Conservation (phyloP, 1,284 basidiomycete species). For the Puccinia coronata region DNA sequence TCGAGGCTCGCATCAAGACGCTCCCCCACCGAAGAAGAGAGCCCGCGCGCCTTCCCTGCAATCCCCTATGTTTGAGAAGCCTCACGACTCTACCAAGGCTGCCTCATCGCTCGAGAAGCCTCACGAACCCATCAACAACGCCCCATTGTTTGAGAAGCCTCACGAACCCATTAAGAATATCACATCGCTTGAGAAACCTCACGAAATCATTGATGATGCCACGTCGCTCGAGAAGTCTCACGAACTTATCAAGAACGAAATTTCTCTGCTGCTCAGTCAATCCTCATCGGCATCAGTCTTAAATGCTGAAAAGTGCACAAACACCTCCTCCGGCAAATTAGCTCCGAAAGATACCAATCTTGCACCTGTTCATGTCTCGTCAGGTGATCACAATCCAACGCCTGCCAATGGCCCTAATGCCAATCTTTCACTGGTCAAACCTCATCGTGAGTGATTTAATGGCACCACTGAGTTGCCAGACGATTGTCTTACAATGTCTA, state of each 20-base stretch:
- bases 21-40: neutral
- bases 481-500: neutral
- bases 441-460: neutral
- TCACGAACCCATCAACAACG: too few relatives aligned
- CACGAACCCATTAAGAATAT: too few relatives aligned
- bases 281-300: neutral
- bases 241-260: slow-evolving; percentile 10
- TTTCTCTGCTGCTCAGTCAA: slow-evolving; percentile 15
- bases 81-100: too few relatives aligned
- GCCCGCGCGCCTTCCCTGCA: neutral
- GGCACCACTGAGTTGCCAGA: neutral
- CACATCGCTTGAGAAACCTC: too few relatives aligned
- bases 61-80: neutral
- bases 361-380: neutral
- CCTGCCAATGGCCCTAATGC: neutral
- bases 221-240: slow-evolving; percentile 7
- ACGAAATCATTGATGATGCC: too few relatives aligned
- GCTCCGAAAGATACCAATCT: neutral
- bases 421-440: too few relatives aligned
- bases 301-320: neutral
- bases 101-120: too few relatives aligned
- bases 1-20: neutral
- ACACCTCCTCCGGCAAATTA: neutral
- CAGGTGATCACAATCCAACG: neutral
- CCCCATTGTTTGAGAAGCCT: too few relatives aligned